Percentiles rank a stretch among this genome's conserved stretches.
These are phyloP conservation scores for Apiospora marii DNA, from an alignment of 2,329 filamentous ascomycete species.

Conservation along the genomic window DNA sequence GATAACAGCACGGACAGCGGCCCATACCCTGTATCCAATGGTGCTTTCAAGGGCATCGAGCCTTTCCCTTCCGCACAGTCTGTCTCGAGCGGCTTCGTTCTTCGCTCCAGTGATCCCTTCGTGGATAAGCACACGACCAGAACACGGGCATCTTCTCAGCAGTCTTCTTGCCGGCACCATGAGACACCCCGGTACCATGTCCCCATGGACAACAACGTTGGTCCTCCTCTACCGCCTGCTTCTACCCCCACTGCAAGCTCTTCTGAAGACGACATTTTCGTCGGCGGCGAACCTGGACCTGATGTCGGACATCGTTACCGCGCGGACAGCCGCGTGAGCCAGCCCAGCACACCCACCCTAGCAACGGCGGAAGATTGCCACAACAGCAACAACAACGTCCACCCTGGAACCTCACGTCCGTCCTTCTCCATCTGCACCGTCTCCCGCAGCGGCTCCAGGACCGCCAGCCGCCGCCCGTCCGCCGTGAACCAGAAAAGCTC, in stretches of 20 bases:
- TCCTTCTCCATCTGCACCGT: background rate
- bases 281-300: slow-evolving; percentile 17
- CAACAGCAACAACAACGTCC: background rate
- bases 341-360: background rate
- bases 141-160: background rate
- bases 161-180: background rate
- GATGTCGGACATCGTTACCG: background rate
- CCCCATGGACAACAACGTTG: background rate
- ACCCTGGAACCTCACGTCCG: background rate
- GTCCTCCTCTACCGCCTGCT: background rate
- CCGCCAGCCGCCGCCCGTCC: slow-evolving; percentile 11
- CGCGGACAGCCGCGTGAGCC: background rate
- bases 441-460: background rate
- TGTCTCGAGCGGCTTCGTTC: background rate
- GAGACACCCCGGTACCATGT: background rate
- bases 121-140: slow-evolving; percentile 2
- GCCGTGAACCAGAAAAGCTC: background rate
- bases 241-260: background rate
- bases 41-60: background rate
- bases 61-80: background rate
- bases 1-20: background rate
- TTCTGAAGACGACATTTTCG: background rate
- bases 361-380: background rate
- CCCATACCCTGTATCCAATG: too few species aligned
- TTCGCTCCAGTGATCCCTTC: slow-evolving; percentile 17